Evolutionary conservation across 768 basidiomycete genomes (phyloP), one percentile per base, ranked within the genome.

Genomic region (Trametes elegans): DNA sequence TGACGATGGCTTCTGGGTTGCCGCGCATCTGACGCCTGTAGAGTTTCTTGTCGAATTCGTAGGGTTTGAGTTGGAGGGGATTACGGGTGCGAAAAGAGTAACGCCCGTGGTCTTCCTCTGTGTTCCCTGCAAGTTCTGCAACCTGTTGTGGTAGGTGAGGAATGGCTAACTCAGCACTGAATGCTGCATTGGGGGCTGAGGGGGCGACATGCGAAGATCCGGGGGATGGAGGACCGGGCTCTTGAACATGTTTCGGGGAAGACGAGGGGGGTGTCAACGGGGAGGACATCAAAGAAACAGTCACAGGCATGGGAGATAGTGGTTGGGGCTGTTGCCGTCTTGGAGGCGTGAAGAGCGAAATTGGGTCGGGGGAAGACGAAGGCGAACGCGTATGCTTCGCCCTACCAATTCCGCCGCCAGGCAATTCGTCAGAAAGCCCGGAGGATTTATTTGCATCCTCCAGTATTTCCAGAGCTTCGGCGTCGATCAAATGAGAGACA

Each of bases 1-100:
- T 82, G 40, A 90, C 75, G 38, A 90, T 81, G 1, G 88, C 88
- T 19, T 90, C 89, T 3, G 87, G 88, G 57, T 76, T 79, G 0
- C 65, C 60, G 27, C 73, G 74, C 58, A 90, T 68, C 46, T 77
- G 74, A 13, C 68, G 66, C 51, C 80, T 76, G 65, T 90, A 90
- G 32, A 68, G 35, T 10, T 71, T 36, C 47, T 78, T 71, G 54
- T 90, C 87, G 29, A 76, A 76, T 10, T 73, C 75, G 61, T 84
- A 90, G 1, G 88, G 88, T 11, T 79, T 76, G 14, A 83, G 56
- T 63, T 90, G 88, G 18, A 76, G 72, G 32, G 76, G 67, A 28
- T 77, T 71, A 19, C 88, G 79, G 41, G 64, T 62, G 31, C 88
- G 82, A 32, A 89, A 70, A 0, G 79, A 70, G 64, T 87, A 87